Evolutionary conservation across 495 filamentous ascomycete genomes (phyloP), one percentile per base, ranked within the genome.

Genomic region (Penicillium lividum): DNA sequence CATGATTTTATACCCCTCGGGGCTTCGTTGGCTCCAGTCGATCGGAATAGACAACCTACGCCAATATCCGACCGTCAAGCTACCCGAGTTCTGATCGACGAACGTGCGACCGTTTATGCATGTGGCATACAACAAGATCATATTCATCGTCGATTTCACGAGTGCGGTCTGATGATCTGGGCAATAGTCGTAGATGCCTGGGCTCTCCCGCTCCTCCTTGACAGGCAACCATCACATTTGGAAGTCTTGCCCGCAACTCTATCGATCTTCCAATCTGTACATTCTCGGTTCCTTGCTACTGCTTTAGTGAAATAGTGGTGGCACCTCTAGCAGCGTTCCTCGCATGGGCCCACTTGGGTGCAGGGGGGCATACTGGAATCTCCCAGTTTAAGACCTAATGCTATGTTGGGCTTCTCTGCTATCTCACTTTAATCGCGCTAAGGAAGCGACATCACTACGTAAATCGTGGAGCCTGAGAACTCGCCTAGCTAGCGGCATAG

Each of bases 101-200:
- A 8, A 27, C 27, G 15, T 49, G 46, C 46, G 28, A 49, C 28
- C 28, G 28, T 31, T 11, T 31, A 15, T 49, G 22, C 22, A 22
- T 22, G 2, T 22, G 25, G 43, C 5, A 46, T 25, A 11, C 43
- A 27, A 11, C 18, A 27, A 18, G 27, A 33, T 30, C 16, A 13
- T 18, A 46, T 27, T 33, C 54, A 48, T 16, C 30, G 18, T 31
- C 6, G 18, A 27, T 33, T 3, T 30, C 2, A 50, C 15, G 0
- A 30, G 15, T 33, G 27, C 47, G 25, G 27, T 10, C 13, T 34
- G 49, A 8, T 38, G 28, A 22, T 8, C n/a, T n/a, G 47, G 47
- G 48, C 38, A 58, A 38, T 58, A 51, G 11, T 52, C 25, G 55
- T 58, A 58, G 28, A 51, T 45, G 48, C 47, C 38, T 25, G 7